phyloP scores from a whole-genome alignment of 805 yeast species.

The Phaffomyces antillensis region DNA sequence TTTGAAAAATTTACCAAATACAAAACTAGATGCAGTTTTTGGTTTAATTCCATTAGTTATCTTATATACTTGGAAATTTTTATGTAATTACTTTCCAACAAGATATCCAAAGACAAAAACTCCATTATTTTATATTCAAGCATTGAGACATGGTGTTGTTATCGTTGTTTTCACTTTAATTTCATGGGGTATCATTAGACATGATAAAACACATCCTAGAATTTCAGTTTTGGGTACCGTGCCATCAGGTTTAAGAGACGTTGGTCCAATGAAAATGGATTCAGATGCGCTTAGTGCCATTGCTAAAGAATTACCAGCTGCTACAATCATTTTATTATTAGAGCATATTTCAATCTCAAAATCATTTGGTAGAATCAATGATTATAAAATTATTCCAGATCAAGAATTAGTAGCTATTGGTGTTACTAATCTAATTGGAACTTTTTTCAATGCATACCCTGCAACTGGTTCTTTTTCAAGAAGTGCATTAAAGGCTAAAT shows the following conservation, averaged over 20 bases:
- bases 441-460: conserved; percentile 90
- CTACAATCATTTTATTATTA: conserved; percentile 71
- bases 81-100: conserved; percentile 52
- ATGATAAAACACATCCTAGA: conserved; percentile 32
- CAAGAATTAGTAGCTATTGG: conserved; percentile 95
- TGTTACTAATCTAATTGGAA: conserved; percentile 81
- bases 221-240: conserved; percentile 67
- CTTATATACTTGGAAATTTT: conserved; percentile 66
- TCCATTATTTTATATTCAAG: conserved; percentile 62
- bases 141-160: conserved; percentile 75
- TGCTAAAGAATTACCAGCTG: conserved; percentile 79
- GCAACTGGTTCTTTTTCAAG: conserved; percentile 95
- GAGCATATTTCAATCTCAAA: conserved; percentile 93
- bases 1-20: conserved; percentile 60
- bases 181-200: conserved; percentile 66
- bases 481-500: conserved; percentile 89
- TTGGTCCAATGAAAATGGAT: conserved; percentile 66
- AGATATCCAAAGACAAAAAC: conserved; percentile 50
- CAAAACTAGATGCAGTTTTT: conserved; percentile 81
- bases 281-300: conserved; percentile 48
- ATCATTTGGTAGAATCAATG: conserved; percentile 88
- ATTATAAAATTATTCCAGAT: conserved; percentile 84
- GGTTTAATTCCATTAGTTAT: conserved; percentile 71
- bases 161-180: conserved; percentile 78
- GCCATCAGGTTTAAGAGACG: conserved; percentile 74